Percentiles rank a stretch among this genome's conserved stretches.
These are phyloP conservation scores for Volutella citrinella DNA, from an alignment of 2,329 filamentous ascomycete species.

Conservation along the genomic window DNA sequence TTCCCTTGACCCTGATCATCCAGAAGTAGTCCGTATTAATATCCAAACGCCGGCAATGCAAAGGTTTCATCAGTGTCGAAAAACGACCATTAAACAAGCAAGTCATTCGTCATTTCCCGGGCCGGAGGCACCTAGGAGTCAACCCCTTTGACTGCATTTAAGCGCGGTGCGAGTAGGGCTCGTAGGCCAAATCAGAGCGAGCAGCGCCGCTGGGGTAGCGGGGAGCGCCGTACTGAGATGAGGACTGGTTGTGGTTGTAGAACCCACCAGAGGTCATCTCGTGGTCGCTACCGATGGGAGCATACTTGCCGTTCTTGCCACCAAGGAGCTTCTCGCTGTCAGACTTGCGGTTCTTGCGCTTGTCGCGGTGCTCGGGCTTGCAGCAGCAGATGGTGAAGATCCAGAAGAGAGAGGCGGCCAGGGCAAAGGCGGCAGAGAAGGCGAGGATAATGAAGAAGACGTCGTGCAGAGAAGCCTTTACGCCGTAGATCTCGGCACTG, in stretches of 20 bases:
- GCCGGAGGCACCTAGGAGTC: too few relatives aligned
- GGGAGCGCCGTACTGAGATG: conserved; percentile 32
- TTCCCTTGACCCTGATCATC: conserved; percentile 4
- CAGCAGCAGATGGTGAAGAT: conserved; percentile 80
- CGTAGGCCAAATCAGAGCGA: conserved; percentile 56
- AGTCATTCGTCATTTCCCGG: too few relatives aligned
- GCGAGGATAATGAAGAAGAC: conserved; percentile 71
- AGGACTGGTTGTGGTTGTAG: conserved; percentile 35
- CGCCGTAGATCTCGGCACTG: conserved; percentile 68
- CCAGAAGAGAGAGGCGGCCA: conserved; percentile 85
- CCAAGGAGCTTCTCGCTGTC: conserved; percentile 52
- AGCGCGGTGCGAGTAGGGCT: conserved; percentile 59
- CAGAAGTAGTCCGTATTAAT: conserved; percentile 8
- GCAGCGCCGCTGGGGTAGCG: conserved; percentile 39
- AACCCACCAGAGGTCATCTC: conserved; percentile 35
- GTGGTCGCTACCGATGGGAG: conserved; percentile 31
- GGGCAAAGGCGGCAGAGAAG: conserved; percentile 74
- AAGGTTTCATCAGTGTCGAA: conserved; percentile 19
- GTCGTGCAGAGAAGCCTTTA: conserved; percentile 63
- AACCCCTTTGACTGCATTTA: too few relatives aligned
- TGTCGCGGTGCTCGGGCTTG: conserved; percentile 44
- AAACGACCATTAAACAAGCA: too few relatives aligned
- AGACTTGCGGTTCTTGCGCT: conserved; percentile 30
- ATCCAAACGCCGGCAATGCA: conserved; percentile 27
- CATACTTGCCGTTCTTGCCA: conserved; percentile 38